Conservation (phyloP, 1,284 basidiomycete genomes). For the Apiotrichum akiyoshidainum region DNA sequence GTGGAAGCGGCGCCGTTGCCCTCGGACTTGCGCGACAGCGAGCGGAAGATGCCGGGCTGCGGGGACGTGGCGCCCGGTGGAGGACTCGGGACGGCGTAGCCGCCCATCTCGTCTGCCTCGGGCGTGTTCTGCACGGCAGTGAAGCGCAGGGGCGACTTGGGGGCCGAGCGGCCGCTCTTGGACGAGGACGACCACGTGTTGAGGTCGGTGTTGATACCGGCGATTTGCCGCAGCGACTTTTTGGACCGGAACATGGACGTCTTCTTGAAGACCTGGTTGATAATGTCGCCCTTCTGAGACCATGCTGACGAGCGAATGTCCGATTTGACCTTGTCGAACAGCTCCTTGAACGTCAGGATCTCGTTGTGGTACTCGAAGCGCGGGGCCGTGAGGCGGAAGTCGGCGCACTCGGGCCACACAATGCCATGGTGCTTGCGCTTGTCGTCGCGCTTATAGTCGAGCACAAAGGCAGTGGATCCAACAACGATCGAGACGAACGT, state of each 20-base stretch:
- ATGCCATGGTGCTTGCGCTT: constrained; percentile 51
- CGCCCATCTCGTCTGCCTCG: constrained; percentile 11
- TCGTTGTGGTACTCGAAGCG: constrained; percentile 75
- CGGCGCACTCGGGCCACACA: constrained; percentile 46
- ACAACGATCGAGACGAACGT: constrained; percentile 80
- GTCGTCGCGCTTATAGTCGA: constrained; percentile 56
- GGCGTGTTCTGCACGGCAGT: constrained; percentile 13
- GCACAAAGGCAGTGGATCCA: constrained; percentile 55
- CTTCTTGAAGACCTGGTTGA: constrained; percentile 48
- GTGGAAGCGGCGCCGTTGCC: neutral
- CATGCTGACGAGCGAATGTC: constrained; percentile 47
- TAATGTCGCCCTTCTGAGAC: constrained; percentile 49
- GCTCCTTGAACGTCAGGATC: constrained; percentile 80
- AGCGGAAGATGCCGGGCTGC: neutral
- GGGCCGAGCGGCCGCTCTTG: neutral
- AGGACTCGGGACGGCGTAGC: neutral
- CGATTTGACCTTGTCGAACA: constrained; percentile 75
- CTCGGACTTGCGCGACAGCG: neutral
- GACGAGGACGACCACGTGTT: constrained; percentile 1
- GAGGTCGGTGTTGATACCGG: constrained; percentile 17
- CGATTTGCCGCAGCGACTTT: constrained; percentile 33
- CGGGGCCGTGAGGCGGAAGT: constrained; percentile 56
- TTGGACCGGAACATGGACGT: constrained; percentile 41
- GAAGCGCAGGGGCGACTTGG: constrained; percentile 16
- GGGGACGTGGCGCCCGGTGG: neutral